Evolutionary conservation across 768 basidiomycete species (phyloP), one percentile per base, ranked within the genome.

Genomic region (Plicaturopsis crispa): DNA sequence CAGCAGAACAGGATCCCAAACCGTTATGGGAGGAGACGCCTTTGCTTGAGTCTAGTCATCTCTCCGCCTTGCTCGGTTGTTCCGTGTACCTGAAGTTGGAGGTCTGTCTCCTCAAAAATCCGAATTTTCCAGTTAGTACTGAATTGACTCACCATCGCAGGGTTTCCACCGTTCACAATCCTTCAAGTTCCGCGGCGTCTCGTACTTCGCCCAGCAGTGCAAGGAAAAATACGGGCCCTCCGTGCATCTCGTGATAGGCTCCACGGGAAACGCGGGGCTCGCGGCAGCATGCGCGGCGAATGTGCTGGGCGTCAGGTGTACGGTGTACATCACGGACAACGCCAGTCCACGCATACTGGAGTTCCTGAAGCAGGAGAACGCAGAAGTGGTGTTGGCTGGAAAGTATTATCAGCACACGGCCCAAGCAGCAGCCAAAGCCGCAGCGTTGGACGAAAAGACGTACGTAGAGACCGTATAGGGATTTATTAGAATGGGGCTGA

Each of bases 261-360:
- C 85, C 0, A 72, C 79, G 4, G 85, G 85, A 14, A 87, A 88
- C 50, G 86, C 82, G n/a, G 84, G 78, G 1, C 61, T 85, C 10
- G 85, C 83, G 10, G 72, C 73, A 0, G 84, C 84, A 12, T 70
- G 73, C 44, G 78, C 77, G 16, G 74, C 84, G 6, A 62, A 69
- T 21, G 59, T 51, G 14, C 64, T 85, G 17, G 58, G 60, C 5
- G 60, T 84, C 31, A 63, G 54, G 49, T 86, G 84, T 52, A 82
- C 75, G 4, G 76, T 87, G 2, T 86, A 67, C 52, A 63, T 89
- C 17, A 83, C 85, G 1, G 55, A 66, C 22, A 70, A 70, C 4
- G 77, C 69, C 10, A 48, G 68, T 22, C 56, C 57, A 46, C 65
- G 59, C 14, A 80, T 74, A 0, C 52, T 78, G 16, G 59, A 66